Evolutionary conservation across 306 rosid species (phyloP).

Genomic region (Cucumis hystrix): DNA sequence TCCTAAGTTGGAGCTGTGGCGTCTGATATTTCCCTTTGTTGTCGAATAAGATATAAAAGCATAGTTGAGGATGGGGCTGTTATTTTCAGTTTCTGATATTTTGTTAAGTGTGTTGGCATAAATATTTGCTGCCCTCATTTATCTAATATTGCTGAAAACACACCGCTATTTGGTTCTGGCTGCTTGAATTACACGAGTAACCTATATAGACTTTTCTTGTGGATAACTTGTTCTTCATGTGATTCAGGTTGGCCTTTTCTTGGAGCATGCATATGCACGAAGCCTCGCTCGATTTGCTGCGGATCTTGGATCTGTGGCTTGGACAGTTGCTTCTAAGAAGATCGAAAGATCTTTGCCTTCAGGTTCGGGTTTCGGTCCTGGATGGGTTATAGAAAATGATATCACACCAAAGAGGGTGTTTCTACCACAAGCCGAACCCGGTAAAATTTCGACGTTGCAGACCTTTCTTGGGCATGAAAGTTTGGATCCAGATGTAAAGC

Average conservation of each 20-base stretch:
- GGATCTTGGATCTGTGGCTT: conserved; percentile 35
- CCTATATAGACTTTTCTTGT: background rate
- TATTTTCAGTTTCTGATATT: background rate
- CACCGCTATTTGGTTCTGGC: background rate
- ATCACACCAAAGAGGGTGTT: conserved; percentile 13
- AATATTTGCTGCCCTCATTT: background rate
- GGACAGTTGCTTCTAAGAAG: conserved; percentile 43
- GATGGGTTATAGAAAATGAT: conserved; percentile 61
- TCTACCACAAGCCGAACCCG: conserved; percentile 7
- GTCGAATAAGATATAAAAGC: background rate
- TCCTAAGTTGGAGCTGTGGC: background rate
- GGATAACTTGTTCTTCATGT: conserved; percentile 14
- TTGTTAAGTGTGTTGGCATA: background rate
- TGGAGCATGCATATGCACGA: conserved; percentile 47
- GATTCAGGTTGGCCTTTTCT: conserved; percentile 49
- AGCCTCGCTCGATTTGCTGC: conserved; percentile 59
- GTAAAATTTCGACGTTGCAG: conserved; percentile 16
- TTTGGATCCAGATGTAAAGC: conserved; percentile 10
- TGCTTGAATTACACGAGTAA: background rate
- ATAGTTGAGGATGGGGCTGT: background rate
- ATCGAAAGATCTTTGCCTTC: conserved; percentile 32
- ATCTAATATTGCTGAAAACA: background rate
- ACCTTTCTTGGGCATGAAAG: conserved; percentile 10
- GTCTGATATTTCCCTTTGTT: background rate
- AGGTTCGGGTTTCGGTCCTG: conserved; percentile 42